These are phyloP conservation scores for Juncus inflexus DNA, from an alignment of 176 grass and related monocot species.

Conservation along the genomic window DNA sequence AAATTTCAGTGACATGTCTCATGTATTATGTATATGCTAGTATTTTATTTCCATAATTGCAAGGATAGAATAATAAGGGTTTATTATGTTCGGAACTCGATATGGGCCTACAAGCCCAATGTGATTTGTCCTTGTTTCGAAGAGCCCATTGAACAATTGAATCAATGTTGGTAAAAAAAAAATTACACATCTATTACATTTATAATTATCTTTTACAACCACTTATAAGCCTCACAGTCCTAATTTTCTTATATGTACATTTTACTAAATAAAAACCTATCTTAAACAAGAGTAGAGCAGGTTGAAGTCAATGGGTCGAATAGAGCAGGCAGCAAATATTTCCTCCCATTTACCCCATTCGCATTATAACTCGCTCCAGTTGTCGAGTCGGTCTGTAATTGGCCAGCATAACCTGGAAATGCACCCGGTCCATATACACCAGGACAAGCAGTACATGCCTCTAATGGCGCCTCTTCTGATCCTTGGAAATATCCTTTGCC, in stretches of 20 bases:
- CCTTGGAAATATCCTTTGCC: constrained; percentile 73
- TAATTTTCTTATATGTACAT: constrained; percentile 4
- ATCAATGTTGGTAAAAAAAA: no score
- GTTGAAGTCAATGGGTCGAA: constrained; percentile 43
- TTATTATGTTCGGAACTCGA: no score
- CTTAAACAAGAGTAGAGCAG: constrained; percentile 54
- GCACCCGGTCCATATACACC: constrained; percentile 49
- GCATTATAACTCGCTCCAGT: constrained; percentile 63
- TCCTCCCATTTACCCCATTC: constrained; percentile 51
- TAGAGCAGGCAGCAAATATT: constrained; percentile 61
- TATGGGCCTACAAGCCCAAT: no score
- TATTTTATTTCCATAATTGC: no score
- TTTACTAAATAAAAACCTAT: constrained; percentile 9
- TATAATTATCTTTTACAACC: no score
- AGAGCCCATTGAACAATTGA: no score
- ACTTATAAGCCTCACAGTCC: background rate
- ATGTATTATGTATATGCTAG: no score
- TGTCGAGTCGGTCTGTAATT: constrained; percentile 38
- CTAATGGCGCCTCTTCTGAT: constrained; percentile 39
- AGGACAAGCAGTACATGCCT: constrained; percentile 47
- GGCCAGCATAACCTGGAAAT: constrained; percentile 63
- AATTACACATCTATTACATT: no score
- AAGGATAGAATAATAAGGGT: no score
- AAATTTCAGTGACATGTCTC: no score
- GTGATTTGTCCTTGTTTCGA: no score